These are phyloP conservation scores for Jasminum sambac DNA, from an alignment of 257 asterid species.

Conservation along the genomic window DNA sequence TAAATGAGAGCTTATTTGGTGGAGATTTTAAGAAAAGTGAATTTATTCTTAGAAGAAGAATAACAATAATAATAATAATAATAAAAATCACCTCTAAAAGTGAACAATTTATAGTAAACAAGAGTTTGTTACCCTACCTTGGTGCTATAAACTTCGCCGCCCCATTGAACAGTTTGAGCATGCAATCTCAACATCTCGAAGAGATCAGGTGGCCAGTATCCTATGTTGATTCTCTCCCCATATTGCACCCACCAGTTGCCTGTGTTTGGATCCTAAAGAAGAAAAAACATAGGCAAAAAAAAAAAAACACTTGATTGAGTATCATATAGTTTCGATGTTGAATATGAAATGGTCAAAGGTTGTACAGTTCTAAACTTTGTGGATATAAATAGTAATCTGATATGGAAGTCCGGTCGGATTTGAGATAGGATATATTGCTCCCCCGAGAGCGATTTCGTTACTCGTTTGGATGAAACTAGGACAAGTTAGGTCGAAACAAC, in stretches of 20 bases:
- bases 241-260: conserved; percentile 71
- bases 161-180: conserved; percentile 64
- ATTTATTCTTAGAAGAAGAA: too few relatives aligned
- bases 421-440: conserved; percentile 63
- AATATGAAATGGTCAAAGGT: background rate
- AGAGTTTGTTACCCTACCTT: conserved; percentile 23
- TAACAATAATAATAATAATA: too few relatives aligned
- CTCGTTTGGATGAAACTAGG: conserved; percentile 74
- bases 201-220: conserved; percentile 64
- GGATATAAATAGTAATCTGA: conserved; percentile 48
- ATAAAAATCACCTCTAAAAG: too few relatives aligned
- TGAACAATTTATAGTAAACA: background rate
- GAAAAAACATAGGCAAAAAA: background rate
- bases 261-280: conserved; percentile 43
- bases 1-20: too few relatives aligned
- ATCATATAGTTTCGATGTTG: background rate
- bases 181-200: conserved; percentile 28
- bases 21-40: too few relatives aligned
- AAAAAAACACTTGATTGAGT: background rate
- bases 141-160: conserved; percentile 71
- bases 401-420: conserved; percentile 47
- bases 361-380: conserved; percentile 31
- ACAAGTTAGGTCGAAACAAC: conserved; percentile 69
- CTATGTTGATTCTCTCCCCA: conserved; percentile 45
- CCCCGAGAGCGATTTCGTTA: conserved; percentile 66